Evolutionary conservation across 163 green algal genomes (phyloP).

Genomic region (Chlamydomonas reinhardtii): DNA sequence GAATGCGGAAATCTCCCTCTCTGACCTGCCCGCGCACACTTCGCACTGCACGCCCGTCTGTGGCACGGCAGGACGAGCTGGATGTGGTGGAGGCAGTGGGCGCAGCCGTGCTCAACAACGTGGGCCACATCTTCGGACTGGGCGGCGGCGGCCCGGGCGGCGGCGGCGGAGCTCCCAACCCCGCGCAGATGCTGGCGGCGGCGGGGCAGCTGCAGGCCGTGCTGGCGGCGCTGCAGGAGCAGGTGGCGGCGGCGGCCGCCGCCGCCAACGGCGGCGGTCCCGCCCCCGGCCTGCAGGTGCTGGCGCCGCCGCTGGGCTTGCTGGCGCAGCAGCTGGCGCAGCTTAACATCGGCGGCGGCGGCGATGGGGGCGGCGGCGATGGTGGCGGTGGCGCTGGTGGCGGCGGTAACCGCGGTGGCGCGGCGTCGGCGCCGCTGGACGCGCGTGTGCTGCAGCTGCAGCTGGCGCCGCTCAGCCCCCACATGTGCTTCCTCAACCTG

Average conservation of each 20-base stretch:
- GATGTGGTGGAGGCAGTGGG: not conserved
- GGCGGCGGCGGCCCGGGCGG: not conserved
- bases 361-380: not conserved
- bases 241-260: not conserved
- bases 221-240: not conserved
- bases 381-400: not conserved
- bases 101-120: conserved; percentile 6
- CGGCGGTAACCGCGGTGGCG: not conserved
- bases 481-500: conserved; percentile 50
- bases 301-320: not conserved
- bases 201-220: conserved; percentile 9
- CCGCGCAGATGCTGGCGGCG: not conserved
- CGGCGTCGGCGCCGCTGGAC: not conserved
- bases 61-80: conserved; percentile 18
- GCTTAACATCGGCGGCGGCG: not conserved
- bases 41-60: no score
- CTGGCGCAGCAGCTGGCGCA: conserved; percentile 15
- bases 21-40: no score
- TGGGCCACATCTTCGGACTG: not conserved
- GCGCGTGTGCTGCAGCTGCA: conserved; percentile 44
- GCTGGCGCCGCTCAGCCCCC: conserved; percentile 25
- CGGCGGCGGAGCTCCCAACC: not conserved
- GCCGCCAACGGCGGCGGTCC: not conserved
- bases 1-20: no score
- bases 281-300: not conserved